Conservation (phyloP, 306 rosid species). For the Abrus pulchellus region DNA sequence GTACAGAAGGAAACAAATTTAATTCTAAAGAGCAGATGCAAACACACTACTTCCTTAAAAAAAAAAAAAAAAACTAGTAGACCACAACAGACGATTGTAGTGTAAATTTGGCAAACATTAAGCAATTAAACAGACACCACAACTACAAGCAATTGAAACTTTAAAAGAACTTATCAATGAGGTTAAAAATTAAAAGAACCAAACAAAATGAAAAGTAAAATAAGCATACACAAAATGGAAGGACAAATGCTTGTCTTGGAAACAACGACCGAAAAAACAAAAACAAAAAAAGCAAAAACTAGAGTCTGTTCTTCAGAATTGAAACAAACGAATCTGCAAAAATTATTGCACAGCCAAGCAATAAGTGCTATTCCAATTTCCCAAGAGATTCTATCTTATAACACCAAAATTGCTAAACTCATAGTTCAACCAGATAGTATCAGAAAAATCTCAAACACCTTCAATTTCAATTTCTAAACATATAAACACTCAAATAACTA, state of each 20-base stretch:
- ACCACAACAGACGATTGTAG: constrained; percentile 9
- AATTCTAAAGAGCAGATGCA: constrained; percentile 16
- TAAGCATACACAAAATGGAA: constrained; percentile 27
- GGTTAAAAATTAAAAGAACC: neutral
- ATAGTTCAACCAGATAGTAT: constrained; percentile 32
- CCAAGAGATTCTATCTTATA: neutral
- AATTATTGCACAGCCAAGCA: constrained; percentile 21
- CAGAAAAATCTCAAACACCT: neutral
- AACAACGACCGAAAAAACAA: constrained; percentile 12
- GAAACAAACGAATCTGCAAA: constrained; percentile 36
- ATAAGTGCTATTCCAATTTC: constrained; percentile 41
- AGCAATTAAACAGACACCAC: neutral
- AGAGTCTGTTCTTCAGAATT: constrained; percentile 12
- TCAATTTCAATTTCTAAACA: constrained; percentile 32
- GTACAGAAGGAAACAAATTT: constrained; percentile 31
- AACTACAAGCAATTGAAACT: constrained; percentile 7
- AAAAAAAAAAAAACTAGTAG: neutral
- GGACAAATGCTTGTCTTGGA: constrained; percentile 18
- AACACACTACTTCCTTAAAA: constrained; percentile 3
- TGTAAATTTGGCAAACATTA: constrained; percentile 7
- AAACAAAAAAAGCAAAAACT: neutral
- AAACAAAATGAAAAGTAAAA: constrained; percentile 33
- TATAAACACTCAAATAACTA: neutral
- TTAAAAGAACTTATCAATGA: neutral
- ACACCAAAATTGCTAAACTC: constrained; percentile 23